A percentile compares a stretch with the other conserved stretches of the same genome.
Evolutionary conservation across 2,329 filamentous ascomycete genomes (phyloP).

Genomic region (Leptographium procerum): DNA sequence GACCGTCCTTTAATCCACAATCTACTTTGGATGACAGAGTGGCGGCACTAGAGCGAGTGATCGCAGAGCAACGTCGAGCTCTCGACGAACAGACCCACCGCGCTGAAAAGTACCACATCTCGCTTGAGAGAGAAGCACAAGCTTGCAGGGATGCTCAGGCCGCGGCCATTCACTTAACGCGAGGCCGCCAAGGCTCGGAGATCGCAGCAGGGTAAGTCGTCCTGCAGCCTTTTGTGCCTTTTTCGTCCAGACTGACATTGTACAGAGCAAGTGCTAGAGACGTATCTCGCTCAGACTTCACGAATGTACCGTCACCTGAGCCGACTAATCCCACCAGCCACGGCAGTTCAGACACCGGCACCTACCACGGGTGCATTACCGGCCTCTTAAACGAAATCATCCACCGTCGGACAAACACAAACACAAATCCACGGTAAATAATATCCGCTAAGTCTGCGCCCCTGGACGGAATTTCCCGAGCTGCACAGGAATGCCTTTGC

Average conservation of each 20-base stretch:
- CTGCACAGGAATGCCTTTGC: not conserved
- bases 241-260: not conserved
- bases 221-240: not conserved
- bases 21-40: no score
- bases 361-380: not conserved
- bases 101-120: not conserved
- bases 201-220: not conserved
- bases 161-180: not conserved
- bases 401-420: not conserved
- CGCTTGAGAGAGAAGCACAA: not conserved
- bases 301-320: not conserved
- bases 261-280: not conserved
- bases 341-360: no score
- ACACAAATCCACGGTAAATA: not conserved
- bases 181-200: not conserved
- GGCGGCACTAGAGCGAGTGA: no score
- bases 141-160: not conserved
- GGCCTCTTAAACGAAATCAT: not conserved
- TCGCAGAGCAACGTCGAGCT: no score
- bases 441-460: constrained; percentile 7
- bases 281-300: not conserved
- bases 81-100: no score
- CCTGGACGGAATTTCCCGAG: constrained; percentile 31
- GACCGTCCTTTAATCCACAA: no score
- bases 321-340: not conserved